These are phyloP conservation scores for Globisporangium canariense DNA, from an alignment of 352 stramenopile species.

Conservation along the genomic window DNA sequence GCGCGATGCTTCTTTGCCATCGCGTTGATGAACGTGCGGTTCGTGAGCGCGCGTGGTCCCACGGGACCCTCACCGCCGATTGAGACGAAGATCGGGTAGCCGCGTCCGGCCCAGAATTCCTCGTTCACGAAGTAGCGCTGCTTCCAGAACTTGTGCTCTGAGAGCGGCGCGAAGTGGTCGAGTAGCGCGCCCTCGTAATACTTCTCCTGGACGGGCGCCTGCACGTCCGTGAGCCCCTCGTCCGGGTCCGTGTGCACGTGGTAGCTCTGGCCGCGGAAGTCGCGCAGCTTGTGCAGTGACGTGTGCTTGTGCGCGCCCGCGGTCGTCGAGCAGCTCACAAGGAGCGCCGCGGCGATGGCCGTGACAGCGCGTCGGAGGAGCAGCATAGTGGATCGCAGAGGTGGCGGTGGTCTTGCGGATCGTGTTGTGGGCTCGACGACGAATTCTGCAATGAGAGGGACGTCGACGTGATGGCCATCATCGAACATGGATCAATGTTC, in stretches of 20 bases:
- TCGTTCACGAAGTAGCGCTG: conserved; percentile 91
- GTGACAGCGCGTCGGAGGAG: conserved; percentile 2
- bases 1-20: conserved; percentile 74
- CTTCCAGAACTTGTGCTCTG: conserved; percentile 62
- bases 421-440: neutral
- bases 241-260: conserved; percentile 48
- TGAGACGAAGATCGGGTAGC: conserved; percentile 88
- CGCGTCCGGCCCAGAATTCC: conserved; percentile 74
- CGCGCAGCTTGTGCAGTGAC: conserved; percentile 25
- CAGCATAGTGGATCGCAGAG: too few relatives aligned
- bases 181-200: conserved; percentile 62
- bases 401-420: too few relatives aligned
- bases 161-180: conserved; percentile 68
- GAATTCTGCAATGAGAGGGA: neutral
- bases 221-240: conserved; percentile 22
- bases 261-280: conserved; percentile 69
- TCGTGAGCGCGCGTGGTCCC: conserved; percentile 50
- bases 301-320: conserved; percentile 15
- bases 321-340: neutral
- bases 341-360: neutral
- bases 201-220: conserved; percentile 42
- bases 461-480: too few relatives aligned
- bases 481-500: too few relatives aligned
- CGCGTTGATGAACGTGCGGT: conserved; percentile 75
- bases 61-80: conserved; percentile 76